Evolutionary conservation across 2,329 filamentous ascomycete genomes (phyloP).

Genomic region (Fusarium sacchari): DNA sequence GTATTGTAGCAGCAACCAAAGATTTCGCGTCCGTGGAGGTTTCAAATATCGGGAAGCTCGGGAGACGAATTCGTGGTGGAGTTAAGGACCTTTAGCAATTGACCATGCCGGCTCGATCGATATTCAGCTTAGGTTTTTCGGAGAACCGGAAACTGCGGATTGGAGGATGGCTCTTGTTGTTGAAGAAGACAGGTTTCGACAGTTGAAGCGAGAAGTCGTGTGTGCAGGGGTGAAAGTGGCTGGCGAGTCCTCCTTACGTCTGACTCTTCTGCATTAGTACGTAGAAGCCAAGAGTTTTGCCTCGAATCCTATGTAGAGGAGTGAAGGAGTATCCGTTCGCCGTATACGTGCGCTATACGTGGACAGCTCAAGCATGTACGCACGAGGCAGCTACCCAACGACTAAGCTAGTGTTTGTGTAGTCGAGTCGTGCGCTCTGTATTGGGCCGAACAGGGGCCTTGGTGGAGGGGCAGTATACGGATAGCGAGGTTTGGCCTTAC

Average conservation of each 20-base stretch:
- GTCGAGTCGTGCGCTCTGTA: slow-evolving; percentile 26
- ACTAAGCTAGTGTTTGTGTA: slow-evolving; percentile 40
- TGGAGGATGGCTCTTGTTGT: slow-evolving; percentile 6
- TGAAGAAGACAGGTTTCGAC: slow-evolving; percentile 27
- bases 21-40: slow-evolving; percentile 11
- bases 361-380: slow-evolving; percentile 23
- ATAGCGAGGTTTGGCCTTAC: slow-evolving; percentile 19
- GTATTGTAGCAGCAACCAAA: slow-evolving; percentile 1
- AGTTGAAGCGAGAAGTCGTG: slow-evolving; percentile 15
- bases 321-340: slow-evolving; percentile 19
- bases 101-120: slow-evolving; percentile 38
- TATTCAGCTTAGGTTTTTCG: slow-evolving; percentile 19
- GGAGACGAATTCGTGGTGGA: slow-evolving; percentile 14
- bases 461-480: slow-evolving; percentile 26
- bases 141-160: slow-evolving; percentile 28
- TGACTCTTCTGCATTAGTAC: slow-evolving; percentile 28
- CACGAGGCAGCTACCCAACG: slow-evolving; percentile 36
- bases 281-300: slow-evolving; percentile 31
- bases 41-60: slow-evolving; percentile 7
- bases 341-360: slow-evolving; percentile 38
- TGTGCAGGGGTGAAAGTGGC: slow-evolving; percentile 28
- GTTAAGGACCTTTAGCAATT: slow-evolving; percentile 32
- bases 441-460: slow-evolving; percentile 30
- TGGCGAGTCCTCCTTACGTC: slow-evolving; percentile 17
- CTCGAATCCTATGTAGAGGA: slow-evolving; percentile 20